phyloP scores from a whole-genome alignment of 2,329 filamentous ascomycete species.

The Raffaelea ambrosiae region DNA sequence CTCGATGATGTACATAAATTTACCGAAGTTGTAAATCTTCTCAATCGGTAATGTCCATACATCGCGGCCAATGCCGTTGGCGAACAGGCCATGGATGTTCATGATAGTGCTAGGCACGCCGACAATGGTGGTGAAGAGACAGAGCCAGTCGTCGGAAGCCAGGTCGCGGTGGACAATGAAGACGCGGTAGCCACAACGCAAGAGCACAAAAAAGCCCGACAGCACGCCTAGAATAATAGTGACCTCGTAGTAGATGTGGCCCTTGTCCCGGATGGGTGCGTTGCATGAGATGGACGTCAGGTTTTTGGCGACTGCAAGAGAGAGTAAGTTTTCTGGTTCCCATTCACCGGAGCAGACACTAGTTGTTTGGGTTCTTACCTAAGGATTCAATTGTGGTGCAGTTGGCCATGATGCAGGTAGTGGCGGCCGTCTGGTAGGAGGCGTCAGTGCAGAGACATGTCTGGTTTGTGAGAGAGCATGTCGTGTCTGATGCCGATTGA shows the following conservation, averaged over 20 bases:
- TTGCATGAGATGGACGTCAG: slow-evolving; percentile 18
- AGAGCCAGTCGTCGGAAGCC: slow-evolving; percentile 26
- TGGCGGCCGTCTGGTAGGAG: background rate
- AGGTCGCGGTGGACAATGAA: slow-evolving; percentile 22
- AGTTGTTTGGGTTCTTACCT: background rate
- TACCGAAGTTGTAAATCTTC: slow-evolving; percentile 33
- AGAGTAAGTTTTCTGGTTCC: slow-evolving; percentile 2
- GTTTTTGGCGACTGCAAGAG: slow-evolving; percentile 14
- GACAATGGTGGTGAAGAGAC: slow-evolving; percentile 18
- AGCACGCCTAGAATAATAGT: slow-evolving; percentile 22
- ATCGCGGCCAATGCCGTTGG: slow-evolving; percentile 39
- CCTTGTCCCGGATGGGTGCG: slow-evolving; percentile 19
- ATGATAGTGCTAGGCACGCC: slow-evolving; percentile 22
- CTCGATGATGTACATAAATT: slow-evolving; percentile 31
- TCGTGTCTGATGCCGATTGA: background rate
- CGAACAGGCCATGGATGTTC: slow-evolving; percentile 20
- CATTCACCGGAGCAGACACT: background rate
- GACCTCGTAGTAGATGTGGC: slow-evolving; percentile 21
- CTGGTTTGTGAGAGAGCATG: background rate
- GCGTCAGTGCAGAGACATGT: slow-evolving; percentile 6
- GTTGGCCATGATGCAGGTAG: slow-evolving; percentile 4
- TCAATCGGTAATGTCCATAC: slow-evolving; percentile 37
- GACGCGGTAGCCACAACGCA: slow-evolving; percentile 27
- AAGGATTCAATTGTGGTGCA: slow-evolving; percentile 8
- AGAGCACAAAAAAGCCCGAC: slow-evolving; percentile 24